Base-by-base conservation (phyloP, 208 protist species). In the Crithidia fasciculata region DNA sequence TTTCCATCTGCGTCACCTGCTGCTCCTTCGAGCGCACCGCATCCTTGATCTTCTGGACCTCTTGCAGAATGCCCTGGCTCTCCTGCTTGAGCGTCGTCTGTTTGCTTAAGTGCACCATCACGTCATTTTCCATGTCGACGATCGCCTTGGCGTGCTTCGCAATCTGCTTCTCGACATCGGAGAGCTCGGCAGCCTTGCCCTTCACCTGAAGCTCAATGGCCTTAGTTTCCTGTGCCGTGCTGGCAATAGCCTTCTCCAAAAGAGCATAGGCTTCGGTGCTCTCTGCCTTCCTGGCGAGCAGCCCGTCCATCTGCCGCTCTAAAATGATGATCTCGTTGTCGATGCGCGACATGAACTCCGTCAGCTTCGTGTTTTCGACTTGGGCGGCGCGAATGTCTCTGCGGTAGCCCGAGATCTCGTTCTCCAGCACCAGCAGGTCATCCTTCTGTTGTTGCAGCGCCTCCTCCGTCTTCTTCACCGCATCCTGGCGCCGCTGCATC, bases 61-160 rank as follows among this genome's bases (percentile, higher is more conserved):
- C 95, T 19, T 91, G 83, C 37, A 97, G 67, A 15, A 92, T 84
- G 47, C 85, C 93, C 65, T 96, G 81, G 68, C 92, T 93, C 66
- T 95, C 93, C 71, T 98, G 96, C 77, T 98, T 97, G 52, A 98
- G 74, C 18, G 95, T 98, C 4, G 91, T 95, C 69, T 99, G 94
- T 59, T 90, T 91, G 78, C 89, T 93, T 60, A 98, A 82, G 56
- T 92, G 85, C 62, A 96, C 81, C 37, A 96, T 56, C 16, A 99
- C 84, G 9, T 95, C 77, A 64, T 87, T 85, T 60, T 99, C 95
- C 86, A 98, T 92, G 28, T 92, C 90, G 12, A 89, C 75, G 43
- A 97, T 85, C 12, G 95, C 90, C 56, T 92, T 95, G 7, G 85
- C 82, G 53, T 87, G 80, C 76, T 96, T 96, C 28, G 85, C 82